Base-by-base conservation (phyloP, 116 monocot genomes). In the Trichopus zeylanicus region DNA sequence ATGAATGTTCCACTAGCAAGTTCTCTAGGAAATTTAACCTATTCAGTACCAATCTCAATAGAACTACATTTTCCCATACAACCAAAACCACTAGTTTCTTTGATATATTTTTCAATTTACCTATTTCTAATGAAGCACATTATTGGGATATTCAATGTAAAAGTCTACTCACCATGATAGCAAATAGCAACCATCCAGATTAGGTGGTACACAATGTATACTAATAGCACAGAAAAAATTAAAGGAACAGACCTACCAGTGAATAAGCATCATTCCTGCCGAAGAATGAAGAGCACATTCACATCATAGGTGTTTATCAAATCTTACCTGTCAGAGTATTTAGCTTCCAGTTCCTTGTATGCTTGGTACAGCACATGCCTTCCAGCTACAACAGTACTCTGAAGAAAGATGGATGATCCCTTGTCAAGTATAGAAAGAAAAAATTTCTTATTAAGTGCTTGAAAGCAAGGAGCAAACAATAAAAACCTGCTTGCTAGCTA, bases 401-500 rank as follows among this genome's bases (percentile, higher is more conserved):
- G 67, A 30, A 54, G n/a, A 64, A 66, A 51, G 59, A 53, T 27
- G 25, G 26, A 38, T 20, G 16, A 53, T 25, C 9, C 6, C 28
- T 16, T n/a, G 13, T 42, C 6, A 51, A 39, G n/a, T 22, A 0
- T n/a, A 39, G 12, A 33, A 16, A 51, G 19, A 52, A 42, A n/a
- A 8, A 11, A 37, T 37, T 11, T 16, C 3, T 42, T 42, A 1
- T 1, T 15, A 42, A 42, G 42, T n/a, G n/a, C 42, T 48, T 30
- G 26, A 11, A 48, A 24, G n/a, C 29, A 29, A 24, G 46, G 19
- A n/a, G n/a, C 18, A 54, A 69, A 67, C 7, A 38, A 67, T 67
- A 59, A 24, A 63, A 4, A 95, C 95, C 87, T 95, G 95, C 59
- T 79, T 69, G 79, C 95, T 95, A 29, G 71, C 95, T 33, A 87